phyloP scores from a whole-genome alignment of 805 yeast genomes.

The Hyphopichia homilentoma region DNA sequence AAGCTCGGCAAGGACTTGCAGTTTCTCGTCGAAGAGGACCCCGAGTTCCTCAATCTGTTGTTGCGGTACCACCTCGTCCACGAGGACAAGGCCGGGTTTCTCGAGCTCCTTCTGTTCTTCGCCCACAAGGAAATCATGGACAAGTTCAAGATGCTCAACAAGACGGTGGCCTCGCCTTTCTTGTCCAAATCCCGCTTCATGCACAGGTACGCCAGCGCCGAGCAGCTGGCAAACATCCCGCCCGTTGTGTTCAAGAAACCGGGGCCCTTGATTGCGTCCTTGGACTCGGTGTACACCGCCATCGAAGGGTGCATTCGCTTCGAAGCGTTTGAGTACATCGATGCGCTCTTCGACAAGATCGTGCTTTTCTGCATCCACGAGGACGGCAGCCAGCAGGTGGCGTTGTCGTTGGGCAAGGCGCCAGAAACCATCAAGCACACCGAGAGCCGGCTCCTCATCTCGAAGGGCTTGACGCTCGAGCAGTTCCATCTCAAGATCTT shows the following conservation, averaged over 20 bases:
- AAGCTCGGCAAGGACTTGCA: no score
- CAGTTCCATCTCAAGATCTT: slow-evolving; percentile 16
- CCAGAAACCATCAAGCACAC: slow-evolving; percentile 3
- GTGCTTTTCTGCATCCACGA: slow-evolving; percentile 17
- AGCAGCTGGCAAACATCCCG: no score
- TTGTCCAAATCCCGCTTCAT: slow-evolving; percentile 23
- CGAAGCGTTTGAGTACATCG: slow-evolving; percentile 24
- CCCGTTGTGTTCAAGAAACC: slow-evolving; percentile 7
- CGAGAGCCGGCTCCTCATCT: slow-evolving; percentile 9
- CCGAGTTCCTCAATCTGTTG: slow-evolving; percentile 25
- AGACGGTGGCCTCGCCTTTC: slow-evolving; percentile 16
- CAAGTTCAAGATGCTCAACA: slow-evolving; percentile 16
- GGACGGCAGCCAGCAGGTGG: slow-evolving; percentile 4
- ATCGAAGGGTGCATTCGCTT: slow-evolving; percentile 27
- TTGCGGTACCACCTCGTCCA: slow-evolving; percentile 20
- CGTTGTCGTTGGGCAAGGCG: slow-evolving; percentile 9
- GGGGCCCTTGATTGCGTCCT: slow-evolving; percentile 13
- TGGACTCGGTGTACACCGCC: slow-evolving; percentile 19
- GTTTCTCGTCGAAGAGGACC: slow-evolving; percentile 23
- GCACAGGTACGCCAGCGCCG: slow-evolving; percentile 3
- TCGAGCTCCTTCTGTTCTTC: slow-evolving; percentile 23
- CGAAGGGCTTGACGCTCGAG: slow-evolving; percentile 7
- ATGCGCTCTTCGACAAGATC: slow-evolving; percentile 29
- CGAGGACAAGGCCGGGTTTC: slow-evolving; percentile 15
- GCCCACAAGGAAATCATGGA: slow-evolving; percentile 20